Conservation (phyloP, 805 yeast genomes). For the Lipomyces starkeyi region DNA sequence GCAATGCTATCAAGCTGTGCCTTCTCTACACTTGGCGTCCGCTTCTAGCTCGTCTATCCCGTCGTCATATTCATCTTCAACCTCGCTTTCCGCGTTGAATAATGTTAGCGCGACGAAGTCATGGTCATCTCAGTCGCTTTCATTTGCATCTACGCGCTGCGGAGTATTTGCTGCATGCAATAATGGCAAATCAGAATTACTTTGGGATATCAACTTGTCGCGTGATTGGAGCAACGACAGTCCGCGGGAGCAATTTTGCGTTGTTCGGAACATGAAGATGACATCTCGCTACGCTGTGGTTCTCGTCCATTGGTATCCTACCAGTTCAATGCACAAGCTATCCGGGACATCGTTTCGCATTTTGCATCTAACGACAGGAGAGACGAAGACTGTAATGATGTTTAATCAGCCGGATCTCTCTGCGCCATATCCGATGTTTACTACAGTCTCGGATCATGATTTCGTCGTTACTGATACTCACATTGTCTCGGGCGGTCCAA, state of each 20-base stretch:
- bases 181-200: conserved; percentile 10
- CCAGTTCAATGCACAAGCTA: conserved; percentile 28
- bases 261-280: conserved; percentile 24
- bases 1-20: conserved; percentile 17
- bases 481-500: conserved; percentile 27
- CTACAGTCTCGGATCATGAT: conserved; percentile 22
- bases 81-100: not conserved
- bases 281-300: conserved; percentile 23
- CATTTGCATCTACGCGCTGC: not conserved
- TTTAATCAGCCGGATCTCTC: conserved; percentile 7
- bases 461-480: conserved; percentile 27
- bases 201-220: conserved; percentile 26
- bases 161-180: conserved; percentile 3
- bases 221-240: conserved; percentile 14
- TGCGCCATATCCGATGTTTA: conserved; percentile 10
- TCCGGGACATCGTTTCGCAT: conserved; percentile 27
- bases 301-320: conserved; percentile 30
- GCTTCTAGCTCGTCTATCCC: not conserved
- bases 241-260: conserved; percentile 26
- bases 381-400: conserved; percentile 11
- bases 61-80: conserved; percentile 1
- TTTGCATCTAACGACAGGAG: conserved; percentile 19
- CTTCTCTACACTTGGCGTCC: not conserved
- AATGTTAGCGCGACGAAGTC: not conserved
- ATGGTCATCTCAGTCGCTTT: not conserved